Conservation (phyloP, 2,329 filamentous ascomycete species). For the Byssoonygena ceratinophila region DNA sequence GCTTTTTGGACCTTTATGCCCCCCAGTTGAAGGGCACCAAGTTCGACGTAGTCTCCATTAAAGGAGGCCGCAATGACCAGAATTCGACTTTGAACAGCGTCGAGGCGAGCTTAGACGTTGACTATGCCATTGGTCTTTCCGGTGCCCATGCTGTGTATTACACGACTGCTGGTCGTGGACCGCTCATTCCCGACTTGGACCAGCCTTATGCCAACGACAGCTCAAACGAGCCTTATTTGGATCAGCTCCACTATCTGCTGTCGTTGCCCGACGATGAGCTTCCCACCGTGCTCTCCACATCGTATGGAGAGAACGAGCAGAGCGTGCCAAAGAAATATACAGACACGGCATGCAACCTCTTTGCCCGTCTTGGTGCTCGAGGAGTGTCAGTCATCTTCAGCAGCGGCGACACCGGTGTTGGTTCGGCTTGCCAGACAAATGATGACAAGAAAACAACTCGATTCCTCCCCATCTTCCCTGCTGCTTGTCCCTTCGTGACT, state of each 20-base stretch:
- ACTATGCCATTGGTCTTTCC: constrained; percentile 49
- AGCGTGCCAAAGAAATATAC: constrained; percentile 51
- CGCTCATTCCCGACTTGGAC: constrained; percentile 41
- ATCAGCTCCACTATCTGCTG: constrained; percentile 52
- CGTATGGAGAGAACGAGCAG: constrained; percentile 59
- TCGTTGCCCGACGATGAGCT: constrained; percentile 45
- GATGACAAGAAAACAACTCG: constrained; percentile 44
- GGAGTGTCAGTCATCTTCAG: constrained; percentile 58
- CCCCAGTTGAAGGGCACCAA: constrained; percentile 43
- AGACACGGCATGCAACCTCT: constrained; percentile 50
- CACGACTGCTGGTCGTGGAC: constrained; percentile 49
- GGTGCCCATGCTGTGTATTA: constrained; percentile 48
- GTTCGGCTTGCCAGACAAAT: constrained; percentile 45
- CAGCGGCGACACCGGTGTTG: constrained; percentile 53
- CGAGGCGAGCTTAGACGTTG: constrained; percentile 57
- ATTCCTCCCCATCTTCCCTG: constrained; percentile 47
- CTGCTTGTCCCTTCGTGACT: constrained; percentile 53
- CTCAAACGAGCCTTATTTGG: constrained; percentile 57
- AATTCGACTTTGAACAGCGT: constrained; percentile 33
- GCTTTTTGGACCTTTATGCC: constrained; percentile 47
- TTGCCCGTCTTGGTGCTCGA: constrained; percentile 54
- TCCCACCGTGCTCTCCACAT: constrained; percentile 56
- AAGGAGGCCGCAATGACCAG: constrained; percentile 45
- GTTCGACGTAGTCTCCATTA: constrained; percentile 50
- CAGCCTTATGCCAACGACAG: constrained; percentile 34